A percentile compares a stretch with the other conserved stretches of the same genome.
Evolutionary conservation across 192 early-diverging fungal species (phyloP).

Genomic region (Phycomyces nitens): DNA sequence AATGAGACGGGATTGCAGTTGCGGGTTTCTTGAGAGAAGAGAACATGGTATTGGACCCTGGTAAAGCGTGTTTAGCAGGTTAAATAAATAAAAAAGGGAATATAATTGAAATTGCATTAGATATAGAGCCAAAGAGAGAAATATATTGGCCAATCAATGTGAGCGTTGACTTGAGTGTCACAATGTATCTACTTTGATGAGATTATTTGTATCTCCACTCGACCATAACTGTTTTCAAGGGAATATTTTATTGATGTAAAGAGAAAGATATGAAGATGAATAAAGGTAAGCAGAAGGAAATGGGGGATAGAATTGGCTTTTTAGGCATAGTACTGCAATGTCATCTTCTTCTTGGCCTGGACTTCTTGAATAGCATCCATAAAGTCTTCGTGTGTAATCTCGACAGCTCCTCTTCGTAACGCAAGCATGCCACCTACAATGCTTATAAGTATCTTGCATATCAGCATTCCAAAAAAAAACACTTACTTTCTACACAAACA

Average conservation of each 20-base stretch:
- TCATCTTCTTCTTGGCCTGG: slow-evolving; percentile 98
- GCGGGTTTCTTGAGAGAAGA: too few relatives aligned
- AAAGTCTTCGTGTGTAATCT: slow-evolving; percentile 95
- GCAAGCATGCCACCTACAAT: slow-evolving; percentile 82
- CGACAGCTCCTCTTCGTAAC: slow-evolving; percentile 78
- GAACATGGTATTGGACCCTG: too few relatives aligned
- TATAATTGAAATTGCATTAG: too few relatives aligned
- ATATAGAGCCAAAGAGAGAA: too few relatives aligned
- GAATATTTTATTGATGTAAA: neutral
- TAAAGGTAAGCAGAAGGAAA: neutral
- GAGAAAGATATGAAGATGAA: neutral
- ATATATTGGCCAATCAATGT: too few relatives aligned
- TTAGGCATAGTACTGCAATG: slow-evolving; percentile 86
- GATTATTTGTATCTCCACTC: too few relatives aligned
- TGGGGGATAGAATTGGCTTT: neutral
- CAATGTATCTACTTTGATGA: too few relatives aligned
- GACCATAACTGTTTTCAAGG: neutral
- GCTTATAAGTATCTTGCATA: neutral
- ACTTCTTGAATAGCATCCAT: slow-evolving; percentile 98
- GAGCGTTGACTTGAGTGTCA: too few relatives aligned
- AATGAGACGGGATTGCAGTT: too few relatives aligned
- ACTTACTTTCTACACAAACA: slow-evolving; percentile 73
- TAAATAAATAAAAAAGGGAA: too few relatives aligned
- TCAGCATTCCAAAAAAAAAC: neutral
- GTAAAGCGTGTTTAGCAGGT: too few relatives aligned